Base-by-base conservation (phyloP, 768 basidiomycete species). In the Russula compacta region DNA sequence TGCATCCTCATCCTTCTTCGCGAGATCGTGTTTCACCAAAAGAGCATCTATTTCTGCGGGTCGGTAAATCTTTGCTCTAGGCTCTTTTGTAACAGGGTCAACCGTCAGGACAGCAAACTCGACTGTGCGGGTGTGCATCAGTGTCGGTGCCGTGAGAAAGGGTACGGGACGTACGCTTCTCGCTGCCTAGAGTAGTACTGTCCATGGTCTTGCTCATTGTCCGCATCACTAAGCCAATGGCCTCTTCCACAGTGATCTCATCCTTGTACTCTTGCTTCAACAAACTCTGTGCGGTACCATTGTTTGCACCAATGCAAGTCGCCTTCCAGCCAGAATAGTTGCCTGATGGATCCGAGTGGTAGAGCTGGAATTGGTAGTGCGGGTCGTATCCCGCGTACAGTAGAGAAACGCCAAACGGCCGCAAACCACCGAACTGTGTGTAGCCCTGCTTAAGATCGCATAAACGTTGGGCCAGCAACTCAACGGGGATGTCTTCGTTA, bases 151-250 rank as follows among this genome's bases (percentile, higher is more conserved):
- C 55, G 57, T 59, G 50, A 63, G 46, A 47, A 59, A 38, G 56
- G 33, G 33, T 44, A 32, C 32, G 46, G 9, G 44, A 50, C 93
- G 70, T 68, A 97, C 97, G 77, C 73, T 98, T 98, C 76, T 99
- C 97, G 70, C 92, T 95, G 36, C 92, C 89, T 64, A 99, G 73
- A 48, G 92, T 98, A 35, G 95, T 98, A 64, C 92, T 94, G 70
- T 99, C 97, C 95, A 99, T 98, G 57, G 95, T 98, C 82, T 98
- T 98, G 79, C 93, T 95, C 93, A 99, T 95, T 56, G 92, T 89
- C 75, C 85, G 87, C 66, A 98, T 79, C 48, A 89, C 92, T 21
- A 99, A 79, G n/a, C 83, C 86, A 67, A 95, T 87, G 21, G 94
- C 95, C 50, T 95, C 94, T 71, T 95, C 89, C 43, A 98, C 81